Percentiles rank a stretch among this genome's conserved stretches.
Conservation (phyloP, 2,329 filamentous ascomycete species). For the Cladophialophora psammophila region DNA sequence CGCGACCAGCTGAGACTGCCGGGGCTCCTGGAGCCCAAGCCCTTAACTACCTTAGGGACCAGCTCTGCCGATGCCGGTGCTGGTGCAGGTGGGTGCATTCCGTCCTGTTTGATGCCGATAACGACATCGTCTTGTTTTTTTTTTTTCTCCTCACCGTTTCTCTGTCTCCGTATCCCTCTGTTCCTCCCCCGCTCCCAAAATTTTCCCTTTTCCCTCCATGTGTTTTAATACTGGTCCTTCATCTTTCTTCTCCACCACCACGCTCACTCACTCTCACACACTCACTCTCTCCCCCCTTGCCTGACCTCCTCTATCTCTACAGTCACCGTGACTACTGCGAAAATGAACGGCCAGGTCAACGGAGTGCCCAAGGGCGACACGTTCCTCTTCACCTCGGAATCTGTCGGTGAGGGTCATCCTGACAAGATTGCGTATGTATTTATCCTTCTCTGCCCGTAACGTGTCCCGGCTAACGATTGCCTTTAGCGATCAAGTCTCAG, state of each 20-base stretch:
- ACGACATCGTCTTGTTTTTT: slow-evolving; percentile 29
- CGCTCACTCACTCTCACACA: neutral
- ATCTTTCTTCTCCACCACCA: neutral
- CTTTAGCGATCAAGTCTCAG: slow-evolving; percentile 87
- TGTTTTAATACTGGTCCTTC: slow-evolving; percentile 1
- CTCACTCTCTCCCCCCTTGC: slow-evolving; percentile 10
- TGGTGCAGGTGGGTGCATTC: slow-evolving; percentile 9
- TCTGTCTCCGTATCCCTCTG: slow-evolving; percentile 7
- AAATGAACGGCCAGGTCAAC: slow-evolving; percentile 37
- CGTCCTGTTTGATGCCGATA: slow-evolving; percentile 24
- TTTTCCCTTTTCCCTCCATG: slow-evolving; percentile 10
- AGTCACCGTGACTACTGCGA: slow-evolving; percentile 13
- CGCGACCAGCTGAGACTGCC: neutral
- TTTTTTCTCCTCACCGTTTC: slow-evolving; percentile 21
- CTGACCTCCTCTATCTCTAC: neutral
- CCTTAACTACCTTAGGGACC: neutral
- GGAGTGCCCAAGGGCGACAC: slow-evolving; percentile 63
- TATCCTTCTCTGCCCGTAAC: slow-evolving; percentile 10
- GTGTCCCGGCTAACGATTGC: slow-evolving; percentile 24
- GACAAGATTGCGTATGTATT: slow-evolving; percentile 83
- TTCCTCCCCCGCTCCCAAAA: slow-evolving; percentile 3
- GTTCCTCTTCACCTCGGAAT: slow-evolving; percentile 91
- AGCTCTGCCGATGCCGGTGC: neutral
- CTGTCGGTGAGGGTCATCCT: slow-evolving; percentile 87
- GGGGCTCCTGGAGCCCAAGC: neutral